These are phyloP conservation scores for Cordyceps farinosa DNA, from an alignment of 2,329 filamentous ascomycete species.

Conservation along the genomic window DNA sequence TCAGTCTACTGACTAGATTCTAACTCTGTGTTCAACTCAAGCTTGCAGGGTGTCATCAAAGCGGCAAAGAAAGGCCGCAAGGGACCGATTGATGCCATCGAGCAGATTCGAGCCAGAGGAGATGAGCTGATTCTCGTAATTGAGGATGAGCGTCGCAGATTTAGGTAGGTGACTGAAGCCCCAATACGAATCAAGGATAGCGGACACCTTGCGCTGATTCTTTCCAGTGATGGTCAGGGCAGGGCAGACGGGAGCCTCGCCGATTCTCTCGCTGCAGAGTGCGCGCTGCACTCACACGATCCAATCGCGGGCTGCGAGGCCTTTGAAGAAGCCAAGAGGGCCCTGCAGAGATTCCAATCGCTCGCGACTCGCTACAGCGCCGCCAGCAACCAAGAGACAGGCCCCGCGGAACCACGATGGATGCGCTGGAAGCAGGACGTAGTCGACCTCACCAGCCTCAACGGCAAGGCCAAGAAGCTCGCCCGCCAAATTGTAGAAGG, in stretches of 20 bases:
- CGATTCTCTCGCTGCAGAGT: neutral
- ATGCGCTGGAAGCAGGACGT: slow-evolving; percentile 35
- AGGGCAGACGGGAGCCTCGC: neutral
- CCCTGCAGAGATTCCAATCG: slow-evolving; percentile 19
- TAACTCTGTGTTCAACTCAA: neutral
- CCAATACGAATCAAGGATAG: neutral
- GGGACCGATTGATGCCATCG: slow-evolving; percentile 1
- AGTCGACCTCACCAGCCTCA: slow-evolving; percentile 28
- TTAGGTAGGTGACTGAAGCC: neutral
- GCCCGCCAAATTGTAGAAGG: slow-evolving; percentile 26
- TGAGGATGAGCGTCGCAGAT: neutral
- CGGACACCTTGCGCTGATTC: neutral
- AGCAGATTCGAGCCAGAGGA: neutral
- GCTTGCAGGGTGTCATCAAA: neutral
- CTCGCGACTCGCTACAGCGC: slow-evolving; percentile 25
- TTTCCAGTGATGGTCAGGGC: neutral
- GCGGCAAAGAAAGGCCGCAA: slow-evolving; percentile 7
- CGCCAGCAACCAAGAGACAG: slow-evolving; percentile 20
- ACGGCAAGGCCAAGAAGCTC: slow-evolving; percentile 25
- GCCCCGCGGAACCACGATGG: slow-evolving; percentile 27
- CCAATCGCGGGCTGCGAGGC: slow-evolving; percentile 11
- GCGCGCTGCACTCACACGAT: slow-evolving; percentile 6
- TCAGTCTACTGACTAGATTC: neutral
- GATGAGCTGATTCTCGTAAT: slow-evolving; percentile 4
- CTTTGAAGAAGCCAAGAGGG: slow-evolving; percentile 6